Evolutionary conservation across 176 grass and related monocot genomes (phyloP).

Genomic region (Lolium multiflorum): DNA sequence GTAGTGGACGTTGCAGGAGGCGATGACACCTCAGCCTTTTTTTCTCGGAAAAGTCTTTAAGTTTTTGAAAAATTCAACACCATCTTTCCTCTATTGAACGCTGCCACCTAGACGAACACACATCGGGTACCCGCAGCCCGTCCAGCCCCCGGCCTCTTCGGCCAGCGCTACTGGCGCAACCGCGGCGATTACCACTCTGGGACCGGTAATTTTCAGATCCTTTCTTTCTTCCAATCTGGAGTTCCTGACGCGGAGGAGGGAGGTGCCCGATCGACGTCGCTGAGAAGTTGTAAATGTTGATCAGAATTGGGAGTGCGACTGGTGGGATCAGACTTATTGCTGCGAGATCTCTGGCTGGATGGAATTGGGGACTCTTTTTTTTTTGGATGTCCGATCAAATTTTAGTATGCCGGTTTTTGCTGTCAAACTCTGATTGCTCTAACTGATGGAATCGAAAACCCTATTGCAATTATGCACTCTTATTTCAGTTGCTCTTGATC

Average conservation of each 20-base stretch:
- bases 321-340: not conserved
- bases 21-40: too few relatives aligned
- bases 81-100: not conserved
- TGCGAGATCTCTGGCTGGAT: not conserved
- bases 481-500: conserved; percentile 23
- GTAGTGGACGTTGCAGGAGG: too few relatives aligned
- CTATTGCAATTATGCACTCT: not conserved
- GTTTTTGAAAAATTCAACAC: too few relatives aligned
- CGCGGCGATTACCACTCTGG: conserved; percentile 66
- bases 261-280: not conserved
- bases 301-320: not conserved
- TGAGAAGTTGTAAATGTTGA: not conserved
- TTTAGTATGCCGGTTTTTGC: not conserved
- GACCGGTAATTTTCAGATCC: conserved; percentile 41
- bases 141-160: conserved; percentile 55
- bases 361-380: not conserved
- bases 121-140: conserved; percentile 73
- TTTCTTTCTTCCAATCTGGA: not conserved
- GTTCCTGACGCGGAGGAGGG: not conserved
- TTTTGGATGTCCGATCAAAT: too few relatives aligned
- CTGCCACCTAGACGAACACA: not conserved
- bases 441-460: not conserved
- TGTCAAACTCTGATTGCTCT: not conserved
- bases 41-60: too few relatives aligned
- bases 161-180: conserved; percentile 43